Conservation (phyloP, 1,284 basidiomycete species). For the Xanthoconium separans region DNA sequence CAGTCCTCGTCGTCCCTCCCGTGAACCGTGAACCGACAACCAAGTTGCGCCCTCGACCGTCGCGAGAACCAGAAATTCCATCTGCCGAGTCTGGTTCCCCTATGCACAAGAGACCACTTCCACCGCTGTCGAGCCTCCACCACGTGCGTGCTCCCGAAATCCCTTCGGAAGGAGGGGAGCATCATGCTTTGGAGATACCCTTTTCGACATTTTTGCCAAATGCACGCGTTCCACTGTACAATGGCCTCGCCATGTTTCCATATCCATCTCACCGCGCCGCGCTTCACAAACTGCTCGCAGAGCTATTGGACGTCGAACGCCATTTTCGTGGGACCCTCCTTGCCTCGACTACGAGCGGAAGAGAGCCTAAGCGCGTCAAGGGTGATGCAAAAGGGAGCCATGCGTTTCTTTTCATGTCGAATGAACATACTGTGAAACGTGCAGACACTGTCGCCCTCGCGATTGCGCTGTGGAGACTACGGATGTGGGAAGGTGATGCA, state of each 20-base stretch:
- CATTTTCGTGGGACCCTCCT: slow-evolving; percentile 23
- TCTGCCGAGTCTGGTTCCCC: slow-evolving; percentile 10
- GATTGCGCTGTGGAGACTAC: slow-evolving; percentile 70
- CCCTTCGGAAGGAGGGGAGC: background rate
- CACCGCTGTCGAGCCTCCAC: slow-evolving; percentile 39
- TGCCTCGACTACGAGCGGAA: background rate
- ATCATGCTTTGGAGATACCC: slow-evolving; percentile 8
- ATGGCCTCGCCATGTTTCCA: slow-evolving; percentile 63
- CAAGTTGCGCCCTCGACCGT: slow-evolving; percentile 45
- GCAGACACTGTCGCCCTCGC: slow-evolving; percentile 63
- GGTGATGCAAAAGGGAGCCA: slow-evolving; percentile 55
- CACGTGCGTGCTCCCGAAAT: slow-evolving; percentile 1
- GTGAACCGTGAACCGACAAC: slow-evolving; percentile 54
- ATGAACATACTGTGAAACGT: slow-evolving; percentile 44
- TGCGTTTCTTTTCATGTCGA: slow-evolving; percentile 64
- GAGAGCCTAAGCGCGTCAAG: slow-evolving; percentile 9
- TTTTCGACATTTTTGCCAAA: slow-evolving; percentile 37
- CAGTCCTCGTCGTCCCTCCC: slow-evolving; percentile 69
- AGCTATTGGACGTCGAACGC: slow-evolving; percentile 51
- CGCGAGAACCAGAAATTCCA: slow-evolving; percentile 27
- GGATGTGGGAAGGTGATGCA: slow-evolving; percentile 64
- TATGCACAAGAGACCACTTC: slow-evolving; percentile 30
- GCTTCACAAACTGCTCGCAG: slow-evolving; percentile 47
- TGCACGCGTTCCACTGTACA: slow-evolving; percentile 61
- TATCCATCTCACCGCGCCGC: slow-evolving; percentile 54